phyloP scores from a whole-genome alignment of 805 yeast genomes.

The Tanozyma kutaoensis region DNA sequence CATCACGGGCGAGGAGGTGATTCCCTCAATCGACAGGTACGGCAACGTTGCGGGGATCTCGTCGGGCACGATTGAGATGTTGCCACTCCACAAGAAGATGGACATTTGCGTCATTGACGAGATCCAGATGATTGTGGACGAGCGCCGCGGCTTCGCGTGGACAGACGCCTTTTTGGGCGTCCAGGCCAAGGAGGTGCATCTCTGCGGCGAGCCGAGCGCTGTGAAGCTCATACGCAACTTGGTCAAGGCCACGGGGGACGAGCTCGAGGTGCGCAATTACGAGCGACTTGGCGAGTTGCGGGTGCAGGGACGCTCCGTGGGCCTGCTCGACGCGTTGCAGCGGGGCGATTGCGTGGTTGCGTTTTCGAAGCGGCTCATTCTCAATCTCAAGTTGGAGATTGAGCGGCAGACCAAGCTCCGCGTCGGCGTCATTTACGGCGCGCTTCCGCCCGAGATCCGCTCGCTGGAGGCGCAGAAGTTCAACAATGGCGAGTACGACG shows the following conservation, averaged over 20 bases:
- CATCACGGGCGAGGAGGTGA: conserved; percentile 91
- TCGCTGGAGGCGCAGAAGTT: conserved; percentile 71
- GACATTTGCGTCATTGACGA: conserved; percentile 92
- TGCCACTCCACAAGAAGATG: conserved; percentile 49
- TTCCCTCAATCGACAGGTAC: conserved; percentile 49
- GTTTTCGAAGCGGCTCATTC: conserved; percentile 63
- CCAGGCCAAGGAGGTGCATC: conserved; percentile 70
- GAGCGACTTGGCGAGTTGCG: conserved; percentile 61
- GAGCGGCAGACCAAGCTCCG: conserved; percentile 48
- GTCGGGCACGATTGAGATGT: conserved; percentile 91
- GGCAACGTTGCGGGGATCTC: conserved; percentile 69
- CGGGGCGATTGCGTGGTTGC: conserved; percentile 87
- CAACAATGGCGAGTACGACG: conserved; percentile 66
- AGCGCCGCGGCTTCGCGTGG: conserved; percentile 85
- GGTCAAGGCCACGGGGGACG: conserved; percentile 66
- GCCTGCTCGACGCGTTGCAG: conserved; percentile 22
- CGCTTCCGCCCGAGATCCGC: conserved; percentile 90
- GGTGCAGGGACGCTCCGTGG: conserved; percentile 28
- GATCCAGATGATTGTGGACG: conserved; percentile 86
- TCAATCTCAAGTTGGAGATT: conserved; percentile 54
- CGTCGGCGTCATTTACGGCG: conserved; percentile 90
- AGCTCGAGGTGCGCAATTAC: conserved; percentile 54
- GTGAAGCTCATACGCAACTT: conserved; percentile 53
- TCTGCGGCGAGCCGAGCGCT: conserved; percentile 88
- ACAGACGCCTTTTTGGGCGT: conserved; percentile 82